Percentiles rank a stretch among this genome's conserved stretches.
Conservation (phyloP, 1,284 basidiomycete species). For the Taiwanofungus camphoratus region DNA sequence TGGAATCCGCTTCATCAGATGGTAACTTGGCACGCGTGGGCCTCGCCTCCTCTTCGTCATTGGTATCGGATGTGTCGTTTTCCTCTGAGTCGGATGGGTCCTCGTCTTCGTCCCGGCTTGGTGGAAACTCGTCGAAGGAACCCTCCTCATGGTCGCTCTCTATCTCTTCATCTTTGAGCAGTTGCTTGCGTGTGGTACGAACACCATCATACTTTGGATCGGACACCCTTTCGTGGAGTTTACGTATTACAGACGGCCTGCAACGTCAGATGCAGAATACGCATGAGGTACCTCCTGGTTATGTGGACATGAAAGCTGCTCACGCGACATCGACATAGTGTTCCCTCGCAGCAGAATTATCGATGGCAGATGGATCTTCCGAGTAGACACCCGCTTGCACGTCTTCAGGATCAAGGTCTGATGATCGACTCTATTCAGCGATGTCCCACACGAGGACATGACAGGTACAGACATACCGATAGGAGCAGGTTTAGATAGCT, state of each 20-base stretch:
- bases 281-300: slow-evolving; percentile 4
- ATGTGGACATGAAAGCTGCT: slow-evolving; percentile 22
- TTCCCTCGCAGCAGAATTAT: slow-evolving; percentile 43
- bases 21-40: slow-evolving; percentile 1
- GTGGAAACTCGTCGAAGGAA: slow-evolving; percentile 24
- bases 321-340: slow-evolving; percentile 86
- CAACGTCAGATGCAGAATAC: slow-evolving; percentile 6
- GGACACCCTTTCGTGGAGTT: slow-evolving; percentile 51
- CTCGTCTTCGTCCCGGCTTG: slow-evolving; percentile 7
- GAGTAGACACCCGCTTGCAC: slow-evolving; percentile 23
- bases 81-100: slow-evolving; percentile 17
- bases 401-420: slow-evolving; percentile 80
- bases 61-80: slow-evolving; percentile 25
- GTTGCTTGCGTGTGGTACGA: slow-evolving; percentile 54
- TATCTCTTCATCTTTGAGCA: slow-evolving; percentile 40
- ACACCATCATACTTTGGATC: slow-evolving; percentile 76
- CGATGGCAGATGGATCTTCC: slow-evolving; percentile 19
- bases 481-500: slow-evolving; percentile 68
- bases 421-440: slow-evolving; percentile 17
- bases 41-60: slow-evolving; percentile 24
- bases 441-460: slow-evolving; percentile 10
- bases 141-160: slow-evolving; percentile 29
- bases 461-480: slow-evolving; percentile 46
- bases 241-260: slow-evolving; percentile 68
- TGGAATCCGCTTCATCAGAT: not conserved